Evolutionary conservation across 2,329 filamentous ascomycete genomes (phyloP).

Genomic region (Alternaria viburni): DNA sequence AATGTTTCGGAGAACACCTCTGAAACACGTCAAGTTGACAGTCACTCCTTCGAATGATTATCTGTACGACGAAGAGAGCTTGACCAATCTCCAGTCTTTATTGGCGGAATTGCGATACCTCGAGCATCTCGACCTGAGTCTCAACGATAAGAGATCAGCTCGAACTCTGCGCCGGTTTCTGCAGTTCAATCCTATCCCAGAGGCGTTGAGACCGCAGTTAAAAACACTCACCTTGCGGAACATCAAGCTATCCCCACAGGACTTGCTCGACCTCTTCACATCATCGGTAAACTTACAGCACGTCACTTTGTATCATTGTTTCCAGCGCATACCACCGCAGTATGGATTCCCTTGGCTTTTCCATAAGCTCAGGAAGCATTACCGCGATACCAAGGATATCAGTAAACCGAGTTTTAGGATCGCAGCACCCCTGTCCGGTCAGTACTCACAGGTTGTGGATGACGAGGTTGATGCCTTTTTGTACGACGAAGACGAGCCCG

Average conservation of each 20-base stretch:
- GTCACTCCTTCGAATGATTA: slow-evolving; percentile 3
- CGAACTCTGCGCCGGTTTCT: not conserved
- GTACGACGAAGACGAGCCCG: slow-evolving; percentile 1
- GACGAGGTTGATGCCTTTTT: slow-evolving; percentile 16
- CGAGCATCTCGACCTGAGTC: slow-evolving; percentile 19
- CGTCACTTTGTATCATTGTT: not conserved
- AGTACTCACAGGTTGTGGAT: slow-evolving; percentile 3
- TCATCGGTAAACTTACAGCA: not conserved
- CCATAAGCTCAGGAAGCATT: not conserved
- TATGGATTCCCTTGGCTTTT: not conserved
- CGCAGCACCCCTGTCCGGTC: not conserved
- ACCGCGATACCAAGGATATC: not conserved
- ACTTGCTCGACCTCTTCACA: not conserved
- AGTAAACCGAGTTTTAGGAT: not conserved
- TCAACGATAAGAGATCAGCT: not conserved
- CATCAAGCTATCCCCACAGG: not conserved
- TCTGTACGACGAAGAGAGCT: not conserved
- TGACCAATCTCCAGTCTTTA: not conserved
- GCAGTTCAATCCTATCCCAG: slow-evolving; percentile 3
- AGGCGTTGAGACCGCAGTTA: not conserved
- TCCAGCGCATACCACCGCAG: not conserved
- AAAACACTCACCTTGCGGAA: slow-evolving; percentile 3
- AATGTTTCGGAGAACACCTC: slow-evolving; percentile 8
- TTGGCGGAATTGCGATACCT: slow-evolving; percentile 9
- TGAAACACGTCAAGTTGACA: slow-evolving; percentile 14